Evolutionary conservation across 2,329 filamentous ascomycete species (phyloP), one percentile per base, ranked within the genome.

Genomic region (Aspergillus tamarii): DNA sequence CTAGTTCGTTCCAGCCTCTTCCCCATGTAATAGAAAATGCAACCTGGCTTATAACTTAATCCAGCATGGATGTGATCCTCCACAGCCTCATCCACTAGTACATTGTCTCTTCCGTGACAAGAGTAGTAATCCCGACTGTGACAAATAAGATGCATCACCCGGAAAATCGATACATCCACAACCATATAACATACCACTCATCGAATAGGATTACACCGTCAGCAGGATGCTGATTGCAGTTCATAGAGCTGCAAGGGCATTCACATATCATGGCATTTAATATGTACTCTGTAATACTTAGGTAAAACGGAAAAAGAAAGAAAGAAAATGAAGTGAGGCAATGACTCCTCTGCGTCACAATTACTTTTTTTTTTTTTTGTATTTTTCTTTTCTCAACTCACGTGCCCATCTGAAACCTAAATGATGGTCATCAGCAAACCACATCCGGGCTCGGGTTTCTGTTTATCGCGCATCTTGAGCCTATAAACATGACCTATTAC

Each of bases 391-490:
- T 34, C 28, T 19, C 9, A 26, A 21, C 34, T 55, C 52, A 55
- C 52, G 52, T 55, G 52, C n/a, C 5, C 12, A 19, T 19, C 21
- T 55, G 32, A 39, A 55, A 55, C 52, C 52, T 55, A 55, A 39
- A 36, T 16, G 6, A 4, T 3, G 26, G 1, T 36, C 32, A 16
- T 36, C 34, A 16, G 34, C 34, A 36, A 36, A 36, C 12, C 5
- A 36, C 12, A 14, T 36, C 14, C 5, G 5, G 34, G 34, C 2
- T 36, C 14, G 5, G 34, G 34, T 16, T 36, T 36, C 34, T 36
- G 34, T 36, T 16, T 36, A 36, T 36, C 14, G 34, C 34, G 34
- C 34, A 36, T 16, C 14, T 12, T 4, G 4, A 34, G 32, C 11
- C 32, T 16, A 26, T 28, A 30, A 53, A n/a, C 30, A 30, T 53